Evolutionary conservation across 495 filamentous ascomycete species (phyloP), one percentile per base, ranked within the genome.

Genomic region (Zalerion maritima): DNA sequence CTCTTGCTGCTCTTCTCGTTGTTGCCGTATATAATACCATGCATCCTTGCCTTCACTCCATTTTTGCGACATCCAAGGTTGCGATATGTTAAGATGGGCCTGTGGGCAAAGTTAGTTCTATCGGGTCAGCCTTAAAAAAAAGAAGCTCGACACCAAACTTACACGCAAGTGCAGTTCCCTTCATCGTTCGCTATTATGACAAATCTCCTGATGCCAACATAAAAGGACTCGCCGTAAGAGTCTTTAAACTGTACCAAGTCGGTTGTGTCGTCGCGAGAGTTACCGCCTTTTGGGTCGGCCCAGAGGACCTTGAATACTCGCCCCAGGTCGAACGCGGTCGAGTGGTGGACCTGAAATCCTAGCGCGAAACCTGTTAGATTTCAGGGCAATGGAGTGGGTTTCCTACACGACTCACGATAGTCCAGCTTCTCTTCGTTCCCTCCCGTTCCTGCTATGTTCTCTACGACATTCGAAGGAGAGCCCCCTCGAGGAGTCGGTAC

Each of bases 101-200:
- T 64, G 31, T 24, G 21, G 39, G 11, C 40, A 5, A 1, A 3
- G 32, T 48, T 18, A 46, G 41, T 18, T 12, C 11, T 12, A 24
- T 5, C 8, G 4, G 1, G 14, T 11, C 8, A 4, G 14, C 18
- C 10, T 30, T 20, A 22, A 24, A 14, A 16, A 7, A 15, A 2
- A 16, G 18, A 32, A 14, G 14, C 17, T n/a, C 3, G 3, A 6
- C 8, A 18, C 26, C 2, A 11, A 26, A 32, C 58, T 50, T 46
- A 65, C 61, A 65, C 58, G 50, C 61, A 66, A 15, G 57, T 57
- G 26, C 54, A 58, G 27, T 62, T 49, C 7, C 61, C 61, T 21
- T 58, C 52, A 20, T 62, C 58, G 20, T 48, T 64, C 1, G 49
- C 55, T 1, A 66, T 47, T 3, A 66, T 55, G 15, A 66, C 57